Percentiles rank a stretch among this genome's conserved stretches.
phyloP scores from a whole-genome alignment of 345 rosid genomes.

The Gynandropsis gynandra region DNA sequence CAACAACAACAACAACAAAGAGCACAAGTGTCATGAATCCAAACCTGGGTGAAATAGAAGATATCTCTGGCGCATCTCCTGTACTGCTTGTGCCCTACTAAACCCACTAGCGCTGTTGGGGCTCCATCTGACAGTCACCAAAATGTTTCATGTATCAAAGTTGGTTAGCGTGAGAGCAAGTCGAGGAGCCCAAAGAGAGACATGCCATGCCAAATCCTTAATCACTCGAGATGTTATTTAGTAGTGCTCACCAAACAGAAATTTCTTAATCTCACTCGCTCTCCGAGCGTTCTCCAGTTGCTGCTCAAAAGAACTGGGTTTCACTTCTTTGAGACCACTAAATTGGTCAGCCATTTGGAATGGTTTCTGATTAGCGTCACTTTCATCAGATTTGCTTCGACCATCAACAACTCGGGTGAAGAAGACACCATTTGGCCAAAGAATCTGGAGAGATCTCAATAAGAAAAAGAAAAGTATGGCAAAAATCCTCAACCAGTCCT shows the following conservation, averaged over 20 bases:
- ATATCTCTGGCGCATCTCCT: constrained; percentile 90
- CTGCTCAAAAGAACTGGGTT: constrained; percentile 63
- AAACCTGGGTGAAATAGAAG: constrained; percentile 96
- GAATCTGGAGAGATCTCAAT: constrained; percentile 37
- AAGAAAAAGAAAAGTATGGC: not conserved
- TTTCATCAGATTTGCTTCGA: constrained; percentile 29
- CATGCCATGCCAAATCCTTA: too few species aligned
- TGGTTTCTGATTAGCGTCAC: constrained; percentile 28
- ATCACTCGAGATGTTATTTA: not conserved
- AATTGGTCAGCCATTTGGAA: constrained; percentile 41
- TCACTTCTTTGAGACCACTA: constrained; percentile 44
- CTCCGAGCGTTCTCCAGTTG: constrained; percentile 86
- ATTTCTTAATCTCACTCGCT: constrained; percentile 69
- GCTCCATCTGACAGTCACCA: constrained; percentile 62
- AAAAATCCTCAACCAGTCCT: not conserved
- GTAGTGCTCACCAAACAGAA: constrained; percentile 66
- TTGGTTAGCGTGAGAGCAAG: constrained; percentile 5
- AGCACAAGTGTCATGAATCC: too few species aligned
- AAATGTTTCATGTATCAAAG: not conserved
- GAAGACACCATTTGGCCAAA: constrained; percentile 91
- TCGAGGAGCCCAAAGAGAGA: too few species aligned
- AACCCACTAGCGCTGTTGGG: constrained; percentile 80
- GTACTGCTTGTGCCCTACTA: constrained; percentile 87
- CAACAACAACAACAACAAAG: too few species aligned
- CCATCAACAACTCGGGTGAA: constrained; percentile 43